A percentile compares a stretch with the other conserved stretches of the same genome.
These are phyloP conservation scores for Pseudomassariella vexata DNA, from an alignment of 2,329 filamentous ascomycete genomes.

Conservation along the genomic window DNA sequence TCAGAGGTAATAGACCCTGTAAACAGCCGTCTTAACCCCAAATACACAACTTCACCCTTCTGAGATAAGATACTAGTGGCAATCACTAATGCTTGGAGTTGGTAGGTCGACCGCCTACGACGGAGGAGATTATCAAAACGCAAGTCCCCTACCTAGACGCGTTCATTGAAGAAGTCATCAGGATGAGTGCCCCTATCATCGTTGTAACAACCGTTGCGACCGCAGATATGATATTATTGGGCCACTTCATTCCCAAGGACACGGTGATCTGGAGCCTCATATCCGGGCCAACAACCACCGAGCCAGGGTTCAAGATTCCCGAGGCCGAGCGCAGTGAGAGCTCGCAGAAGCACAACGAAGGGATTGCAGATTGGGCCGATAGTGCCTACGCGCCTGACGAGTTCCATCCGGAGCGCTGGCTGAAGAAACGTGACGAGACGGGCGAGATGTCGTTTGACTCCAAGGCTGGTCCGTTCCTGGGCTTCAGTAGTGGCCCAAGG, in stretches of 20 bases:
- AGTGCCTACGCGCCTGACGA: neutral
- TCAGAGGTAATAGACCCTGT: no score
- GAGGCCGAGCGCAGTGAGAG: constrained; percentile 15
- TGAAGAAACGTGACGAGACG: constrained; percentile 1
- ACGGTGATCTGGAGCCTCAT: no score
- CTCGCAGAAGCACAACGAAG: constrained; percentile 4
- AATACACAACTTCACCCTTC: no score
- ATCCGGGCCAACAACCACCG: no score
- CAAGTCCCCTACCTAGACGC: constrained; percentile 25
- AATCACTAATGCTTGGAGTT: no score
- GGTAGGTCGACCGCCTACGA: no score
- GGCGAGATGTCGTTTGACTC: constrained; percentile 12
- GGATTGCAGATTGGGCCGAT: no score
- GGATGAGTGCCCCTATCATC: no score
- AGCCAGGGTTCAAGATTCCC: no score
- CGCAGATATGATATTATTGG: constrained; percentile 8
- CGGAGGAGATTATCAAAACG: constrained; percentile 16
- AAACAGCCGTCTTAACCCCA: no score
- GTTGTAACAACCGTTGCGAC: no score
- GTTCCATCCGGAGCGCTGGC: constrained; percentile 11
- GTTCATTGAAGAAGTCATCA: constrained; percentile 24
- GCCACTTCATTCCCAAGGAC: constrained; percentile 14
- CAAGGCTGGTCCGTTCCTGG: constrained; percentile 13
- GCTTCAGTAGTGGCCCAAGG: constrained; percentile 17
- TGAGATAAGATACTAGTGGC: no score